Evolutionary conservation across 495 filamentous ascomycete species (phyloP), one percentile per base, ranked within the genome.

Genomic region (Aspergillus kassunensis): DNA sequence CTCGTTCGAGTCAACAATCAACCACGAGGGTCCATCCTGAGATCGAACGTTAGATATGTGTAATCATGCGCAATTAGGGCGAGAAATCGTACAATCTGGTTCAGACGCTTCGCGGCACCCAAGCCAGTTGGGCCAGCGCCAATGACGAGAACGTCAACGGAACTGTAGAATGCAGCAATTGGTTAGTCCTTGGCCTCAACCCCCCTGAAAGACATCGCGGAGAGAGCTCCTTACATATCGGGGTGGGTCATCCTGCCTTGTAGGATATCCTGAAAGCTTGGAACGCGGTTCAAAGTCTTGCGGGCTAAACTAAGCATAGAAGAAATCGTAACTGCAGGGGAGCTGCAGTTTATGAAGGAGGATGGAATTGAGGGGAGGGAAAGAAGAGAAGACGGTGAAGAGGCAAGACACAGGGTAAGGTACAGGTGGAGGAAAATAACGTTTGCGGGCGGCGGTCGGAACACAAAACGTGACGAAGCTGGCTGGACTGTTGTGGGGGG

Each of bases 111-210:
- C 48, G 92, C 93, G 63, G 93, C 93, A 76, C 93, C 93, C 59
- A 97, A 79, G 60, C 93, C 93, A 60, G 93, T 97, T 51, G 93
- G 93, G 60, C 93, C 93, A 72, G 93, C 93, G 60, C 93, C 93
- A 80, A 99, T 97, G 74, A 99, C 85, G 62, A 99, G 88, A 59
- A 99, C 86, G 74, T 99, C 95, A 67, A 99, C 90, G 55, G 87
- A 84, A 68, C 91, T 96, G 62, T 53, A 47, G 21, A 25, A 4
- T 15, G 49, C 19, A 27, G 18, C 24, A 45, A 42, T 60, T 52
- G 55, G 66, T 69, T 21, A 68, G 63, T 44, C 30, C 33, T 7
- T 42, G 33, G 24, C 12, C 23, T 34, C 7, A 45, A 42, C 25
- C 46, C 55, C 59, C 55, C 51, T 55, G 59, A 36, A 42, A n/a